Conservation (phyloP, 2,329 filamentous ascomycete species). For the Arthrocladium fulminans region DNA sequence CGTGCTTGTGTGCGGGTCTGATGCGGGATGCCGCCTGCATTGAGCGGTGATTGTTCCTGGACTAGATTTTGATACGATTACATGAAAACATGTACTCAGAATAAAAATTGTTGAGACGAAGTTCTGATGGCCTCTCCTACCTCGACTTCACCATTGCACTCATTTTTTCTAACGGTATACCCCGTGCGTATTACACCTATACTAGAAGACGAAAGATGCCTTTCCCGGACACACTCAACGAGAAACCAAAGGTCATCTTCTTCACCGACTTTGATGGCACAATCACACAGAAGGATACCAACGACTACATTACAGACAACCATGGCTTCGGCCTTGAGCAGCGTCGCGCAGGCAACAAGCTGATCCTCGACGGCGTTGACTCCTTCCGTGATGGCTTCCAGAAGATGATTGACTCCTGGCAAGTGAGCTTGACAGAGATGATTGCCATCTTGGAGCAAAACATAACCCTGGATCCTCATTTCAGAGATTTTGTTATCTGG, state of each 20-base stretch:
- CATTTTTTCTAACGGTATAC: too few species aligned
- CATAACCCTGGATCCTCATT: conserved; percentile 81
- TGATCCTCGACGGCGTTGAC: conserved; percentile 59
- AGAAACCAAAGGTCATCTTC: conserved; percentile 83
- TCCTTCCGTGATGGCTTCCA: conserved; percentile 59
- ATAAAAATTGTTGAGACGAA: neutral
- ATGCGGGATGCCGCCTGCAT: neutral
- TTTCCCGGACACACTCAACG: conserved; percentile 28
- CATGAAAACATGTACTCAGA: neutral
- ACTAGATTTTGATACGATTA: neutral
- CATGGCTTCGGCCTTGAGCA: conserved; percentile 69
- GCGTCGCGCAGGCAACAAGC: conserved; percentile 64
- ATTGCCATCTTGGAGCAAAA: conserved; percentile 68
- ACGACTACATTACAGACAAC: conserved; percentile 74
- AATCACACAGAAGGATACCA: conserved; percentile 66
- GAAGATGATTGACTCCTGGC: conserved; percentile 85
- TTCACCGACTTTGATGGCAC: conserved; percentile 99
- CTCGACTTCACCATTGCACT: too few species aligned
- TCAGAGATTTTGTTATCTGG: conserved; percentile 82
- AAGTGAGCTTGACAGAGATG: conserved; percentile 71
- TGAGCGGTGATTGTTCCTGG: neutral
- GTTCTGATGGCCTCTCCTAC: neutral
- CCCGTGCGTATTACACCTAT: too few species aligned
- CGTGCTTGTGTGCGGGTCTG: neutral
- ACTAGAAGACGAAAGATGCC: conserved; percentile 13